Conservation (phyloP, 129 eudicot genomes). For the Tagetes patula region DNA sequence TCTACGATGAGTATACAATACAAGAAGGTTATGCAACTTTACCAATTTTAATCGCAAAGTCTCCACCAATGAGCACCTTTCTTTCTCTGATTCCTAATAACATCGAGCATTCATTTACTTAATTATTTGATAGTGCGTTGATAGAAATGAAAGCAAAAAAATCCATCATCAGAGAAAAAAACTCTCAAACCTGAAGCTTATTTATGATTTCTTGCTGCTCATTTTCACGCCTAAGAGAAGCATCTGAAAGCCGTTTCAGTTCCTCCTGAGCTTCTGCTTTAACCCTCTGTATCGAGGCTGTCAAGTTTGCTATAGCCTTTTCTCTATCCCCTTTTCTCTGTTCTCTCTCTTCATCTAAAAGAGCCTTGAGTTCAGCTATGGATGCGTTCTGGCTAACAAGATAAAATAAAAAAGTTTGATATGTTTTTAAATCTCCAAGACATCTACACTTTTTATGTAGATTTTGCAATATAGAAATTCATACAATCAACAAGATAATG, state of each 20-base stretch:
- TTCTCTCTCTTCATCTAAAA: conserved; percentile 87
- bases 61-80: conserved; percentile 70
- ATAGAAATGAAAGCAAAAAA: conserved; percentile 6
- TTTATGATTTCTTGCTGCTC: conserved; percentile 88
- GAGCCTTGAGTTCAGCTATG: conserved; percentile 61
- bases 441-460: neutral
- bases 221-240: conserved; percentile 65
- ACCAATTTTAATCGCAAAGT: conserved; percentile 82
- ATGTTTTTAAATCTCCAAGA: conserved; percentile 5
- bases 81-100: conserved; percentile 80
- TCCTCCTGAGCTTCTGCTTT: conserved; percentile 91
- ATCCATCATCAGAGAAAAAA: conserved; percentile 13
- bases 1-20: conserved; percentile 7
- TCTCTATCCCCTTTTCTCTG: conserved; percentile 87
- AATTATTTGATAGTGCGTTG: neutral
- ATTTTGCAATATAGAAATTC: conserved; percentile 4
- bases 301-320: conserved; percentile 64
- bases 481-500: neutral
- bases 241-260: conserved; percentile 63
- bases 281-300: conserved; percentile 61
- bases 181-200: conserved; percentile 78
- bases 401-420: conserved; percentile 18
- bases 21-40: conserved; percentile 24
- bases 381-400: conserved; percentile 78
- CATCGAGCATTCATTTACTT: conserved; percentile 6